These are phyloP conservation scores for Malus hybrid DNA, from an alignment of 331 rosid genomes.

Conservation along the genomic window DNA sequence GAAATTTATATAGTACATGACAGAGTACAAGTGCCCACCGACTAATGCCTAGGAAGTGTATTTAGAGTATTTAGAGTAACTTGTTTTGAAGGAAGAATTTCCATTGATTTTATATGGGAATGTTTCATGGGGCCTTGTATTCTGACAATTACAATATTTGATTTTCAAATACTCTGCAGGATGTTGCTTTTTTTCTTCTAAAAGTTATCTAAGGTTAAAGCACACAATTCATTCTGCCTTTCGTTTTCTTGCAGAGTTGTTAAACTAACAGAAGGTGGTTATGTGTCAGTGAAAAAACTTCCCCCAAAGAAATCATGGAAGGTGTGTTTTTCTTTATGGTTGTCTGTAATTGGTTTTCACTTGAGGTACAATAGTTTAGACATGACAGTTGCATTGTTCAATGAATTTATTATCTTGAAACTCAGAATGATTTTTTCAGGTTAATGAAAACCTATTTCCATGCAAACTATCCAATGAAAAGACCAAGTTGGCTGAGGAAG, in stretches of 20 bases:
- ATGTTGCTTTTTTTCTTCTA: not conserved
- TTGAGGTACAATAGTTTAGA: not conserved
- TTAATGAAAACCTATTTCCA: constrained; percentile 80
- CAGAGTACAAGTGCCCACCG: not conserved
- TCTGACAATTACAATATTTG: not conserved
- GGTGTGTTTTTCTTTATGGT: constrained; percentile 36
- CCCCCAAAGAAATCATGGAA: constrained; percentile 80
- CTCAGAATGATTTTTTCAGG: constrained; percentile 42
- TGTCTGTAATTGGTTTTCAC: constrained; percentile 1
- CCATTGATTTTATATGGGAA: not conserved
- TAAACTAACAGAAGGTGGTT: constrained; percentile 63
- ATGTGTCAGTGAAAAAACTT: constrained; percentile 87
- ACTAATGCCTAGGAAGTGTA: not conserved
- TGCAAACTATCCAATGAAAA: constrained; percentile 65
- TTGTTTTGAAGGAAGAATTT: not conserved
- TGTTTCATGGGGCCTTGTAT: not conserved
- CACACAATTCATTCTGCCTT: constrained; percentile 16
- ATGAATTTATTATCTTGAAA: constrained; percentile 10
- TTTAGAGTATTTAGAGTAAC: not conserved
- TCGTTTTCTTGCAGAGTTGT: constrained; percentile 66
- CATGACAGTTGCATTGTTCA: not conserved
- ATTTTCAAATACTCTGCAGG: not conserved
- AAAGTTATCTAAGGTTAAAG: constrained; percentile 14
- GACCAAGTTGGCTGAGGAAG: constrained; percentile 60
- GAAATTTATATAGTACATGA: not conserved